Evolutionary conservation across 225 moss, liverwort and hornwort genomes (phyloP).

Genomic region (Thuidium tamariscinum): DNA sequence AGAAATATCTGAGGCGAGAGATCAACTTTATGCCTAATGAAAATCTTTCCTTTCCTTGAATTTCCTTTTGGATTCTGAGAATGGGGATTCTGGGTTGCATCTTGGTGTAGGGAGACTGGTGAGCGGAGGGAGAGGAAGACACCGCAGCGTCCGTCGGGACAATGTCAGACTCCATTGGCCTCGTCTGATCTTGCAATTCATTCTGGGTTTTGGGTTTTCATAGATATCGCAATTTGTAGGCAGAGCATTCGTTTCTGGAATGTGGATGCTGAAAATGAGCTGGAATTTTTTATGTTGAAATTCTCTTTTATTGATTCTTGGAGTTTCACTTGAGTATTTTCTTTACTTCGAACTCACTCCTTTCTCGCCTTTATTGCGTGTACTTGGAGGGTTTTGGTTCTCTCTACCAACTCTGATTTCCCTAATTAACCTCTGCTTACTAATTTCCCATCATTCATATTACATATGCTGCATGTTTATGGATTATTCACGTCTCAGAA

Average conservation of each 20-base stretch:
- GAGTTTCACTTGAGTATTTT: neutral
- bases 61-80: neutral
- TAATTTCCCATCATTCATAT: too few species aligned
- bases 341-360: neutral
- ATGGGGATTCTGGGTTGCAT: neutral
- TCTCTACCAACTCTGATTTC: neutral
- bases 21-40: neutral
- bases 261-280: neutral
- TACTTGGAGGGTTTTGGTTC: neutral
- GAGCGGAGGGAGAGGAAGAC: neutral
- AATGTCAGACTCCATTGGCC: neutral
- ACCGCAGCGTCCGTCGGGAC: neutral
- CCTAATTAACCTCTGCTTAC: neutral
- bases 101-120: neutral
- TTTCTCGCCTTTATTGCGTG: neutral
- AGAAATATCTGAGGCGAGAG: neutral
- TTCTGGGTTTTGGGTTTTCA: neutral
- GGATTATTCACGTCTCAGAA: neutral
- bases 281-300: neutral
- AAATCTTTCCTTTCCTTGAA: neutral
- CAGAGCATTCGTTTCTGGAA: neutral
- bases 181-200: neutral
- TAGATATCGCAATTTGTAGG: neutral
- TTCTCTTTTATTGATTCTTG: neutral
- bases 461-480: neutral